Base-by-base conservation (phyloP, 108 stramenopile species). In the Pseudonitzschia pungens region DNA sequence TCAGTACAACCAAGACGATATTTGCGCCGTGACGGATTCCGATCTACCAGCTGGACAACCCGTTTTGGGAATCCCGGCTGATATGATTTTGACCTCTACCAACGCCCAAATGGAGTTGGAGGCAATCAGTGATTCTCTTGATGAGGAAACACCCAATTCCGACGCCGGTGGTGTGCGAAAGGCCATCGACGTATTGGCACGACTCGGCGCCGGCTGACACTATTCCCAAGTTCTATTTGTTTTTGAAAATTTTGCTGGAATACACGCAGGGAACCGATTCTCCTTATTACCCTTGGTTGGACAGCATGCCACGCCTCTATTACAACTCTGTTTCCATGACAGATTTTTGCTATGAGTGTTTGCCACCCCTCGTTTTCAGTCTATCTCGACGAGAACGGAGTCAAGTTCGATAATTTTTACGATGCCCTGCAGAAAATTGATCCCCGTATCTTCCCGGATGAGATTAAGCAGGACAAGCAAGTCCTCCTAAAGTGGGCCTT, bases 401-500 rank as follows among this genome's bases (percentile, higher is more conserved):
- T 57, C 44, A 71, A 77, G 27, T 70, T 72, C 43, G 55, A 41
- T 27, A 53, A 29, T 0, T 81, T 81, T 27, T 48, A 40, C 7
- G 71, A 76, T 56, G 69, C 70, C 0, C 29, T 76, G 16, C 66
- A 76, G 68, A 48, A 33, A 15, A 43, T 76, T 15, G 45, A 65
- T 58, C n/a, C 72, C 27, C n/a, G 28, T 3, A 53, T 77, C 18
- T 60, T 88, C 36, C 64, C 48, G 16, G 74, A 86, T 44, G 78
- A 81, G 18, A 80, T 82, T 0, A 32, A 74, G 15, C 63, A 59
- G 21, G 81, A 88, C 50, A 76, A 77, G 12, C 62, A 71, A 29
- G 1, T 8, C 40, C 59, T 80, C 28, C 53, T 82, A 21, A 88
- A 88, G 55, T 88, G 87, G 87, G 85, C 83, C 4, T 88, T 80